A percentile compares a stretch with the other conserved stretches of the same genome.
These are phyloP conservation scores for Elongisporangium senticosum DNA, from an alignment of 352 stramenopile species.

Conservation along the genomic window DNA sequence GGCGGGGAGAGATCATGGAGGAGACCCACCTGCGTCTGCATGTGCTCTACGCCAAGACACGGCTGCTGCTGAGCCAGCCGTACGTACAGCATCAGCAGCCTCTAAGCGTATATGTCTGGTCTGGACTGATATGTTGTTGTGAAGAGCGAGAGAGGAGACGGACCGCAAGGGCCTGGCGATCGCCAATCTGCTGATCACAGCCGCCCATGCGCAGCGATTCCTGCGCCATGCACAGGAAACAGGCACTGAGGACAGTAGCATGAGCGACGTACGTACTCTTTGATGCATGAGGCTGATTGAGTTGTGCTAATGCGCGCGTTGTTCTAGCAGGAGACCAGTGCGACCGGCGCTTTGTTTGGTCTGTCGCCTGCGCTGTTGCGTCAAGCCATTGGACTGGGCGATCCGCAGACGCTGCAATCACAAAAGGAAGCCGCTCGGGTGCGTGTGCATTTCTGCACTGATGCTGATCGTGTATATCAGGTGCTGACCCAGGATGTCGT, in stretches of 20 bases:
- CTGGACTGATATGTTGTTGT: not conserved
- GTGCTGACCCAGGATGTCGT: not conserved
- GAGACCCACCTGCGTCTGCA: not conserved
- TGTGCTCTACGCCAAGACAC: not conserved
- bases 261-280: not conserved
- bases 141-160: not conserved
- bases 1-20: not conserved
- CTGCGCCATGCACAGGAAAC: conserved; percentile 4
- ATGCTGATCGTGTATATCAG: not conserved
- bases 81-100: not conserved
- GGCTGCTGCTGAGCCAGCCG: not conserved
- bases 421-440: conserved; percentile 23
- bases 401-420: conserved; percentile 9
- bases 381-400: conserved; percentile 11
- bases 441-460: not conserved
- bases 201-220: conserved; percentile 24
- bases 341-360: conserved; percentile 9
- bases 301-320: not conserved
- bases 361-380: conserved; percentile 17
- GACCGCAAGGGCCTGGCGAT: not conserved
- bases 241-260: conserved; percentile 1
- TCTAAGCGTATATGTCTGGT: not conserved
- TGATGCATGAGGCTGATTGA: no score
- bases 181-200: conserved; percentile 24
- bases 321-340: not conserved